Conservation (phyloP, 2,329 filamentous ascomycete species). For the Penicillium sp. region DNA sequence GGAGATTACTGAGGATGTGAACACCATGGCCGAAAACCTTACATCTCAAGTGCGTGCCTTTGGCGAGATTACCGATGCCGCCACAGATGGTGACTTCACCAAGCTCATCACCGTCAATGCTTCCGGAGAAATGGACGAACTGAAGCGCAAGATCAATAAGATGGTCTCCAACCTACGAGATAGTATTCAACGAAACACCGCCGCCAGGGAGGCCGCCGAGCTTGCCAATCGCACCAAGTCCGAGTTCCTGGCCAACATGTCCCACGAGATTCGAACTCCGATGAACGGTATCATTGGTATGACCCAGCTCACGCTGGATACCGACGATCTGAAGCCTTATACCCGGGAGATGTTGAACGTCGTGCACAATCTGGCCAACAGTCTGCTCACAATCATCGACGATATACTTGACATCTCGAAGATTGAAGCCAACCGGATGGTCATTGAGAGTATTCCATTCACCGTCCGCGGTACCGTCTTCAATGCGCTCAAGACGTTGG, state of each 20-base stretch:
- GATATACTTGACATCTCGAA: conserved; percentile 69
- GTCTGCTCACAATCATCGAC: conserved; percentile 94
- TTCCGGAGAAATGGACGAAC: conserved; percentile 97
- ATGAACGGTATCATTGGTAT: conserved; percentile 99
- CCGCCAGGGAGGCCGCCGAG: conserved; percentile 92
- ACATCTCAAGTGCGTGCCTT: conserved; percentile 98
- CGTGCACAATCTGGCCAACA: conserved; percentile 94
- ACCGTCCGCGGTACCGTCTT: conserved; percentile 93
- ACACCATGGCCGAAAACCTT: conserved; percentile 84
- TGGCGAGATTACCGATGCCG: conserved; percentile 96
- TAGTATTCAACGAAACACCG: conserved; percentile 95
- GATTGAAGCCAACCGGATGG: conserved; percentile 95
- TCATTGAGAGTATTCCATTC: conserved; percentile 97
- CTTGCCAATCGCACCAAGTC: conserved; percentile 98
- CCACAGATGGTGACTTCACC: conserved; percentile 95
- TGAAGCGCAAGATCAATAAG: conserved; percentile 99
- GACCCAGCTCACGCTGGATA: conserved; percentile 95
- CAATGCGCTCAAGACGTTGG: conserved; percentile 93
- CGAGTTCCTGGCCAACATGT: conserved; percentile 98
- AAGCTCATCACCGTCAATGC: conserved; percentile 96
- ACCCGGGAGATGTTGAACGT: conserved; percentile 99
- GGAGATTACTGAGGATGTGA: conserved; percentile 95
- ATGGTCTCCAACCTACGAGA: conserved; percentile 97
- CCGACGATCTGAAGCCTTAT: conserved; percentile 89
- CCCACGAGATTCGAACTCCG: conserved; percentile 94